phyloP scores from a whole-genome alignment of 139 green algal genomes.

The Diplosphaera chodatii region DNA sequence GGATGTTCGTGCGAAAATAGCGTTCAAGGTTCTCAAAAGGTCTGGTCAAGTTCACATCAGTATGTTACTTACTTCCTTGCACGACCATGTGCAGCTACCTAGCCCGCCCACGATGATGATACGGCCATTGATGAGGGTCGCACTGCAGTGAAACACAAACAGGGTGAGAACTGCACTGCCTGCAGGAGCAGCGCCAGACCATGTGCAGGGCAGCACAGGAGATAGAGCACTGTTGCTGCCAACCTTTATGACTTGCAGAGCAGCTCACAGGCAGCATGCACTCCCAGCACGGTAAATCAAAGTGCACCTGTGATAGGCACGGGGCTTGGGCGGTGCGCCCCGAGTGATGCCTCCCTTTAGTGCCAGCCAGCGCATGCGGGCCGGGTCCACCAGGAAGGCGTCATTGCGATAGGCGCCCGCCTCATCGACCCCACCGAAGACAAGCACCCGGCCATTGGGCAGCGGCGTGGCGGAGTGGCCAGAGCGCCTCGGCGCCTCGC shows the following conservation, averaged over 20 bases:
- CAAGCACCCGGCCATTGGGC: constrained; percentile 17
- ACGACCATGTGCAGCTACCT: constrained; percentile 10
- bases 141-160: constrained; percentile 7
- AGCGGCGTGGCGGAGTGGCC: constrained; percentile 17
- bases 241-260: neutral
- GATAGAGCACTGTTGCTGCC: neutral
- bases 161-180: neutral
- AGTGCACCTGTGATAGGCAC: constrained; percentile 22
- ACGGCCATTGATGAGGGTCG: constrained; percentile 11
- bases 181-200: neutral
- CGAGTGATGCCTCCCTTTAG: constrained; percentile 2
- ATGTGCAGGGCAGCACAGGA: neutral
- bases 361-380: constrained; percentile 7
- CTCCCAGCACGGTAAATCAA: neutral
- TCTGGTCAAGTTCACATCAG: no score
- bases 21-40: neutral
- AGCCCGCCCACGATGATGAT: constrained; percentile 19
- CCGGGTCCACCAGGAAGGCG: constrained; percentile 10
- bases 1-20: neutral
- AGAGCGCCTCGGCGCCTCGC: constrained; percentile 4
- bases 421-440: constrained; percentile 22
- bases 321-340: constrained; percentile 21
- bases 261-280: neutral
- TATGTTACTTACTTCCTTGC: constrained; percentile 27
- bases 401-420: constrained; percentile 19